phyloP scores from a whole-genome alignment of 257 asterid genomes.

The Petunia axillaris region DNA sequence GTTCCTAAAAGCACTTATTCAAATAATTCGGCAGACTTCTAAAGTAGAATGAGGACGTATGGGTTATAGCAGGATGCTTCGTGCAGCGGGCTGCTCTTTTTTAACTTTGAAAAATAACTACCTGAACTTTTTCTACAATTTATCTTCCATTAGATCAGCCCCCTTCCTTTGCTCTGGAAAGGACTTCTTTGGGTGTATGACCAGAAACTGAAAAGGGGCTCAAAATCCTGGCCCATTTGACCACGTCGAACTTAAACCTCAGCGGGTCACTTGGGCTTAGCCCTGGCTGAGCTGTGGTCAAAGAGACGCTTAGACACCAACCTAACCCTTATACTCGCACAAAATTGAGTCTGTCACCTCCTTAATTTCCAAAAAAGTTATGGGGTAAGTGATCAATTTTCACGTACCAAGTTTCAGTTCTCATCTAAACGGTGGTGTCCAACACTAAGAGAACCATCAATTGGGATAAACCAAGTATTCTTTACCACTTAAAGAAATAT shows the following conservation, averaged over 20 bases:
- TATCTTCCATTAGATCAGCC: not conserved
- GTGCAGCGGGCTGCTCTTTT: too few relatives aligned
- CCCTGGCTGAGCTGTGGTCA: too few relatives aligned
- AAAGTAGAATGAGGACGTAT: not conserved
- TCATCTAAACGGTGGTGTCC: not conserved
- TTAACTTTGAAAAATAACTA: not conserved
- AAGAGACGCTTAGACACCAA: too few relatives aligned
- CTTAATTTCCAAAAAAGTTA: too few relatives aligned
- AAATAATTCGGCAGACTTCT: not conserved
- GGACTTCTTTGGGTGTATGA: not conserved
- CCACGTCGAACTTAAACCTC: not conserved
- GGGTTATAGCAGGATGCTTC: not conserved
- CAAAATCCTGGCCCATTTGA: not conserved
- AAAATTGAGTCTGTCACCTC: too few relatives aligned
- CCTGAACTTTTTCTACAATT: not conserved
- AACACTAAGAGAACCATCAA: not conserved
- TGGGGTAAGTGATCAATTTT: too few relatives aligned
- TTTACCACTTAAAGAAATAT: not conserved
- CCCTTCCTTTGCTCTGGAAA: not conserved
- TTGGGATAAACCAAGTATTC: not conserved
- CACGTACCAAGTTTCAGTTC: too few relatives aligned
- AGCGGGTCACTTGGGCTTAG: too few relatives aligned
- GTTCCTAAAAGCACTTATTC: not conserved
- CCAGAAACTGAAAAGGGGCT: not conserved
- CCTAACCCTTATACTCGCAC: too few relatives aligned